Conservation (phyloP, 2,329 filamentous ascomycete genomes). For the Cordyceps cicadae region DNA sequence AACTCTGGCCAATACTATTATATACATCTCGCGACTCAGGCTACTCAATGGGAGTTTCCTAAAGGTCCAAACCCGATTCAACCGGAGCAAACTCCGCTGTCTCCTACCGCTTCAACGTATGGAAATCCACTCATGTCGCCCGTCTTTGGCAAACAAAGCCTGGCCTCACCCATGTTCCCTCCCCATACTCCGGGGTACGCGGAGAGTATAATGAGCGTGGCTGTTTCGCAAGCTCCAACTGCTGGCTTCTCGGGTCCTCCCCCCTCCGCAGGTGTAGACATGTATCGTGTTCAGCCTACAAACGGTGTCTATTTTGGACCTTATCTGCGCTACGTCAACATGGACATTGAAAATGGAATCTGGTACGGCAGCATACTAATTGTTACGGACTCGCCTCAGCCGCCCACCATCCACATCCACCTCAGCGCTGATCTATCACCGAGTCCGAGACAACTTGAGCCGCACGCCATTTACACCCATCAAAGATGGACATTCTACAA, state of each 20-base stretch:
- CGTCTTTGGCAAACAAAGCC: constrained; percentile 44
- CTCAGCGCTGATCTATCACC: constrained; percentile 83
- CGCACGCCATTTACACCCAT: constrained; percentile 76
- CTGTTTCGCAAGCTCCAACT: constrained; percentile 64
- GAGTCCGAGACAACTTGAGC: constrained; percentile 78
- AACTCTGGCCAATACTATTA: constrained; percentile 98
- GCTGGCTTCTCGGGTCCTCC: constrained; percentile 86
- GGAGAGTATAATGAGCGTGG: constrained; percentile 76
- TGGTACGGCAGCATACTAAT: constrained; percentile 94
- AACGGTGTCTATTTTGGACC: constrained; percentile 98
- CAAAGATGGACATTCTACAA: constrained; percentile 94
- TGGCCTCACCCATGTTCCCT: constrained; percentile 75
- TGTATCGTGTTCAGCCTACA: constrained; percentile 87
- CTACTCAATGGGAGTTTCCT: constrained; percentile 98
- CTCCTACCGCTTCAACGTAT: constrained; percentile 70
- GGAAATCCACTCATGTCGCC: constrained; percentile 66
- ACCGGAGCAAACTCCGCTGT: constrained; percentile 72
- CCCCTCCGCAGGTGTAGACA: constrained; percentile 77
- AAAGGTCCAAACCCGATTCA: constrained; percentile 88
- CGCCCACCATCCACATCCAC: constrained; percentile 93
- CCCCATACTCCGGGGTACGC: constrained; percentile 78
- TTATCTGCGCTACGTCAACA: constrained; percentile 91
- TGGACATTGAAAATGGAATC: constrained; percentile 83
- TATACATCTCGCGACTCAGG: constrained; percentile 89
- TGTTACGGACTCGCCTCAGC: constrained; percentile 82